Conservation (phyloP, 2,329 filamentous ascomycete genomes). For the Pezicula neosporulosa region DNA sequence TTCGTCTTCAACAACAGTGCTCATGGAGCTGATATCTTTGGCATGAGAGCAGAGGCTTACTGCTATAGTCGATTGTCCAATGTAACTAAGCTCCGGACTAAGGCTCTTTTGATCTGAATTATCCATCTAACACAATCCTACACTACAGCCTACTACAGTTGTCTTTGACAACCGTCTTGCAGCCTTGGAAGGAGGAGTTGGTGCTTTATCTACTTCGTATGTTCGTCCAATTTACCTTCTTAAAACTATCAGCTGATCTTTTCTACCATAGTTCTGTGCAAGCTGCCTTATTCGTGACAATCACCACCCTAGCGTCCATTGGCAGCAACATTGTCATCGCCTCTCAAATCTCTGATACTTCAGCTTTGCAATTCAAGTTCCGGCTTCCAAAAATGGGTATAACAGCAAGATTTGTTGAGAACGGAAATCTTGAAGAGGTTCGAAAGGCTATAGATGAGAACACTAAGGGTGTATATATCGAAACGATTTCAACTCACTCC, state of each 20-base stretch:
- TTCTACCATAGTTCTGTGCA: not conserved
- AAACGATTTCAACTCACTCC: not conserved
- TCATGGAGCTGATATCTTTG: conserved; percentile 87
- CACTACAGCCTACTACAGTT: not conserved
- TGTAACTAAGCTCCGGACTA: conserved; percentile 46
- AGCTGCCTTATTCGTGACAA: not conserved
- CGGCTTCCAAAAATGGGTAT: not conserved
- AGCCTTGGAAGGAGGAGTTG: not conserved
- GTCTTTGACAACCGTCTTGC: not conserved
- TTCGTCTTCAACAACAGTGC: conserved; percentile 90
- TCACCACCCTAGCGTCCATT: not conserved
- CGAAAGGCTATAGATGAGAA: not conserved
- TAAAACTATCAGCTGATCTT: not conserved
- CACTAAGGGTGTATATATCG: not conserved
- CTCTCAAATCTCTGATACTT: not conserved
- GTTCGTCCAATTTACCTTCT: not conserved
- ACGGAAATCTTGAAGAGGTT: not conserved
- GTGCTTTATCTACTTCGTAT: not conserved
- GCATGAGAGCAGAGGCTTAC: conserved; percentile 92
- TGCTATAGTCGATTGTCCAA: conserved; percentile 96
- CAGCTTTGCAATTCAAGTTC: not conserved
- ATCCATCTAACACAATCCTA: not conserved
- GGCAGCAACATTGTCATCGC: not conserved
- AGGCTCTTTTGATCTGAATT: not conserved
- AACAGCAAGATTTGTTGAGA: not conserved